Conservation (phyloP, 169 alveolate genomes). For the Plasmodium knowlesi region DNA sequence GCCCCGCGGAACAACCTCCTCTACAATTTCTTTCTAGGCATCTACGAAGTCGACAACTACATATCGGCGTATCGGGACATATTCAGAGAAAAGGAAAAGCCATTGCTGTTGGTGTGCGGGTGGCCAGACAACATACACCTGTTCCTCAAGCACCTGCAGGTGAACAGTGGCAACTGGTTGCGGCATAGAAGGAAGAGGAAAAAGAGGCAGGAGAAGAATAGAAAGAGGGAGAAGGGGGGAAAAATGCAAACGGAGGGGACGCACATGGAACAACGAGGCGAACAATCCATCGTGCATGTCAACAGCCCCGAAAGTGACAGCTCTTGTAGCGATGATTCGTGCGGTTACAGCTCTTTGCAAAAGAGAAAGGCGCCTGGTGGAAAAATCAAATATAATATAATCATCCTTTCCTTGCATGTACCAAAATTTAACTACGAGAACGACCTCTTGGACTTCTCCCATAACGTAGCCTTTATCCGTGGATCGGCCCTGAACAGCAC, state of each 20-base stretch:
- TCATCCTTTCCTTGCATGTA: conserved; percentile 75
- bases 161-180: background rate
- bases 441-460: conserved; percentile 67
- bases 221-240: background rate
- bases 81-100: conserved; percentile 40
- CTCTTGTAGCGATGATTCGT: background rate
- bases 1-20: background rate
- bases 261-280: background rate
- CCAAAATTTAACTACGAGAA: conserved; percentile 76
- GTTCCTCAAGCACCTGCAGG: conserved; percentile 75
- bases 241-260: background rate
- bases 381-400: conserved; percentile 61
- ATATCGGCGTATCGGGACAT: conserved; percentile 59
- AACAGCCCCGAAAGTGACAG: background rate
- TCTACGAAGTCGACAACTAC: conserved; percentile 58
- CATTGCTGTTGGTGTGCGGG: conserved; percentile 81
- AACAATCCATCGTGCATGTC: background rate
- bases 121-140: conserved; percentile 81
- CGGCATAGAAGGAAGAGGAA: background rate
- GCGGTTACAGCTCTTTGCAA: background rate
- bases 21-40: conserved; percentile 43
- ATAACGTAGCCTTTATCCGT: conserved; percentile 77
- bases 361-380: background rate
- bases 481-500: conserved; percentile 81
- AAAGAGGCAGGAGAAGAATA: background rate